phyloP scores from a whole-genome alignment of 2,329 filamentous ascomycete species.

The Diplodia seriata region DNA sequence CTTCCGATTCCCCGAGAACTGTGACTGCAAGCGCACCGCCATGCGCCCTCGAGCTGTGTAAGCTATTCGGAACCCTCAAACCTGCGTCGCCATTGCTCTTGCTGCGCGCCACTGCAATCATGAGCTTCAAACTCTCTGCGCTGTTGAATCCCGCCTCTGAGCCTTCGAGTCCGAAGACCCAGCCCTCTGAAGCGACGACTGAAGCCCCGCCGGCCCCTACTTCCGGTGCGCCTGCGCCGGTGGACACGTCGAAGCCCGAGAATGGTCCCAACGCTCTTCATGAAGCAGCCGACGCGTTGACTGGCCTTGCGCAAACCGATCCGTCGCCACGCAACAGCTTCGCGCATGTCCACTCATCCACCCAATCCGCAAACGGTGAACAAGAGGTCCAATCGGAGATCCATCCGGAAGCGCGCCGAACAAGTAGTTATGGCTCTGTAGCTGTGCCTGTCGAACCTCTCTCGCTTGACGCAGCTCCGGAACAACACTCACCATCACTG shows the following conservation, averaged over 20 bases:
- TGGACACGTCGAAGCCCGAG: background rate
- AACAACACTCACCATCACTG: conserved; percentile 52
- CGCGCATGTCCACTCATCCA: background rate
- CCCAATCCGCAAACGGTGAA: conserved; percentile 7
- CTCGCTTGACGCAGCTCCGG: conserved; percentile 45
- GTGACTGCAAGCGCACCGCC: conserved; percentile 9
- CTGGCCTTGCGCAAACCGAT: conserved; percentile 41
- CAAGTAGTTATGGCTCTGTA: conserved; percentile 46
- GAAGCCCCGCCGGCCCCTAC: background rate
- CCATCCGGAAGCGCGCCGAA: conserved; percentile 38
- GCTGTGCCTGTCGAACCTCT: conserved; percentile 50
- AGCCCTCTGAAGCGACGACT: background rate
- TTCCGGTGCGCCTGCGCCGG: background rate
- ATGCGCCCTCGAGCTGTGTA: conserved; percentile 8
- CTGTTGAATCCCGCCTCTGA: conserved; percentile 47
- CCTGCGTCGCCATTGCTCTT: conserved; percentile 9
- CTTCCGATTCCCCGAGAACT: background rate
- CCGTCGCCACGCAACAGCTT: conserved; percentile 18
- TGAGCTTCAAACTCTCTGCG: conserved; percentile 43
- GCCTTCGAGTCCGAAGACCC: conserved; percentile 19
- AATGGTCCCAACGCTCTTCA: conserved; percentile 36
- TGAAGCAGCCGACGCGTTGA: conserved; percentile 52
- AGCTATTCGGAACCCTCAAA: background rate
- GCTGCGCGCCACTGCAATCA: conserved; percentile 28
- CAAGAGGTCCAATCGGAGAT: conserved; percentile 4